Percentiles rank a stretch among this genome's conserved stretches.
Conservation (phyloP, 2,329 filamentous ascomycete species). For the Sporothrix brunneoviolacea region DNA sequence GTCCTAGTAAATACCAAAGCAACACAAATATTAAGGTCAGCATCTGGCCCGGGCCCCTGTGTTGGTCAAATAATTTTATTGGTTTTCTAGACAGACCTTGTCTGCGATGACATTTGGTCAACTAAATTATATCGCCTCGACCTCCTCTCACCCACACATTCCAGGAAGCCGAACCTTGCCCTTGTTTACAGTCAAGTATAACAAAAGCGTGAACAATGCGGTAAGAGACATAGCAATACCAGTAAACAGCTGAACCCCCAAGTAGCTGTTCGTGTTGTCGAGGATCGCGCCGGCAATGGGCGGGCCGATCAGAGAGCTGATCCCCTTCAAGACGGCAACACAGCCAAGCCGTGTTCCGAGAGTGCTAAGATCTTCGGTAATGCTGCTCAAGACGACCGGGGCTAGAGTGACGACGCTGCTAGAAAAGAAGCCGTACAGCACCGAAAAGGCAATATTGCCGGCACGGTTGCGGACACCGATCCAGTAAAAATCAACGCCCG, state of each 20-base stretch:
- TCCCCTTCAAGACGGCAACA: constrained; percentile 8
- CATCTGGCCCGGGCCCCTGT: too few relatives aligned
- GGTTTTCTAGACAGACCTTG: too few relatives aligned
- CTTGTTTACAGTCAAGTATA: too few relatives aligned
- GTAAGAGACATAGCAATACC: too few relatives aligned
- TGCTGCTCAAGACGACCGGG: constrained; percentile 12
- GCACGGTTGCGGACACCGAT: constrained; percentile 24
- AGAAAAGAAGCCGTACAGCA: constrained; percentile 26
- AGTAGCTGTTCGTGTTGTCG: constrained; percentile 3
- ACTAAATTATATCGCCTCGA: too few relatives aligned
- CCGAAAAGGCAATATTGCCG: constrained; percentile 27
- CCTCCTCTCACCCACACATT: too few relatives aligned
- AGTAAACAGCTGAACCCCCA: constrained; percentile 16
- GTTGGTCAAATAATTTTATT: too few relatives aligned
- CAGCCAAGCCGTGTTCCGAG: constrained; percentile 15
- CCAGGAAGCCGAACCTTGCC: too few relatives aligned
- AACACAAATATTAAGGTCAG: too few relatives aligned
- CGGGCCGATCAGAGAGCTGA: constrained; percentile 11
- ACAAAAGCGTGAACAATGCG: too few relatives aligned
- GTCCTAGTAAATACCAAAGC: too few relatives aligned
- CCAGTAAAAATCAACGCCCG: constrained; percentile 27
- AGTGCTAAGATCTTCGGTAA: constrained; percentile 12
- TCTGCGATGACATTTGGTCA: too few relatives aligned
- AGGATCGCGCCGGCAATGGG: constrained; percentile 16
- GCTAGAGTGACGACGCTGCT: constrained; percentile 22